Evolutionary conservation across 176 grass and related monocot genomes (phyloP).

Genomic region (Areca catechu): DNA sequence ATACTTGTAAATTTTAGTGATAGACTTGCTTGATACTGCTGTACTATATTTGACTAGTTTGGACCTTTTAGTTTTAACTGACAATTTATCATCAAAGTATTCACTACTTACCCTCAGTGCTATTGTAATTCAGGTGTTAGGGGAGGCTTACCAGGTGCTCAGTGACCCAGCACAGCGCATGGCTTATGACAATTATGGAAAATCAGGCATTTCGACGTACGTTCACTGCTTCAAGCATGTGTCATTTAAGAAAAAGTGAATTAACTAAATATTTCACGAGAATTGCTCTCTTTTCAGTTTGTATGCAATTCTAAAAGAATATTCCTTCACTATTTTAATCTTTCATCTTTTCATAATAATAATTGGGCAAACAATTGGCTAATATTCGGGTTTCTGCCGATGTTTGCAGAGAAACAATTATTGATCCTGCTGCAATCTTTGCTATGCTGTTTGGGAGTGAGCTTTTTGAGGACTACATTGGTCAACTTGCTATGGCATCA

Average conservation of each 20-base stretch:
- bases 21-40: no score
- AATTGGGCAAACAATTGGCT: neutral
- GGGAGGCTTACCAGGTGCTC: constrained; percentile 94
- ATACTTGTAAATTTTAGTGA: no score
- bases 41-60: no score
- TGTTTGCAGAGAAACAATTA: constrained; percentile 72
- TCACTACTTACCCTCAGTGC: neutral
- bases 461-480: constrained; percentile 96
- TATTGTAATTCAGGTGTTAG: constrained; percentile 57
- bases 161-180: constrained; percentile 74
- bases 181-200: constrained; percentile 70
- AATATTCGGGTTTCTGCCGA: constrained; percentile 21
- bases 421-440: constrained; percentile 96
- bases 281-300: no score
- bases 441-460: constrained; percentile 98
- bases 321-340: no score
- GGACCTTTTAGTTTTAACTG: no score
- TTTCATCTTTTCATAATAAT: no score
- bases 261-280: no score
- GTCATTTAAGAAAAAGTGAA: no score
- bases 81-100: no score
- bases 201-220: constrained; percentile 95
- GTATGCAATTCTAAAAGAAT: no score
- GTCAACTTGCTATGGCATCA: constrained; percentile 88
- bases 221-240: neutral